Base-by-base conservation (phyloP, 305 asterid species). In the Fraxinus angustifolia region DNA sequence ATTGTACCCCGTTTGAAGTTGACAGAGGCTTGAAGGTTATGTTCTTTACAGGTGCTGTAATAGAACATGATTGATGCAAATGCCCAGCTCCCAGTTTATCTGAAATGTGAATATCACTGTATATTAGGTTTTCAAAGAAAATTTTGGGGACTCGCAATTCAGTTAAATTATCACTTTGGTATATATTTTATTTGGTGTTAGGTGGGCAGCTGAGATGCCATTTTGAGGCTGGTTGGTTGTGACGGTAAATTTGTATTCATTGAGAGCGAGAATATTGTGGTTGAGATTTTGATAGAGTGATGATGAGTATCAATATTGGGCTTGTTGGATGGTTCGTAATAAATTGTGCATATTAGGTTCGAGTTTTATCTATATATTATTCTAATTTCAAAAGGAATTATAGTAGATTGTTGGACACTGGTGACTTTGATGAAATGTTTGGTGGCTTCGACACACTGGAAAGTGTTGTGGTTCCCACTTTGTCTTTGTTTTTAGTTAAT, bases 1-100 rank as follows among this genome's bases (percentile, higher is more conserved):
- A 90, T 94, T 3, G 82, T 93, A 58, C 97, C 97, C 36, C 94
- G 96, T 40, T 82, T 94, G 77, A 93, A 87, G 80, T 79, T 94
- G 75, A 87, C 92, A 0, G 96, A 87, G 73, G 95, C 91, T 36
- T 92, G 88, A 90, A 75, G 17, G 74, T 16, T 68, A 28, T 28
- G 74, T 28, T 68, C 38, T 4, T 26, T 23, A 28, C 6, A 8
- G 33, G 6, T 8, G 34, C 12, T 60, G 33, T 19, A 1, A 19
- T 65, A 28, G 34, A 11, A 11, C 71, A 62, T 23, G 34, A 65
- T 10, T 2, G 34, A 5, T 26, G 72, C 35, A 26, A 65, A 23
- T 23, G 35, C 73, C 7, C n/a, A n/a, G n/a, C n/a, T n/a, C n/a
- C n/a, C n/a, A n/a, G n/a, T n/a, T n/a, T n/a, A n/a, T n/a, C 11